Base-by-base conservation (phyloP, 306 rosid genomes). In the Malus sieversii region DNA sequence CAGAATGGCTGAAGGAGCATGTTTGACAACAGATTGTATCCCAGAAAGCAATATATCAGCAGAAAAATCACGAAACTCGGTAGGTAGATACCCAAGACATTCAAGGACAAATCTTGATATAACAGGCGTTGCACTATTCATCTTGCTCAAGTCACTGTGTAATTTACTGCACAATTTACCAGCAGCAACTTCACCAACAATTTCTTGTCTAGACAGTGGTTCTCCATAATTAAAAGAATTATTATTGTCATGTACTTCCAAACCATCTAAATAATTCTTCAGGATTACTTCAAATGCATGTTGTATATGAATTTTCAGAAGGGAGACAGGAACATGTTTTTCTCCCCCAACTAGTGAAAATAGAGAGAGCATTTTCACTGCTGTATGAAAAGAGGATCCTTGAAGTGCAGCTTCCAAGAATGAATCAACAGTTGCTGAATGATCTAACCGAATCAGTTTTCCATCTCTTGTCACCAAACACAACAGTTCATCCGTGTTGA, bases 381-480 rank as follows among this genome's bases (percentile, higher is more conserved):
- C 97, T 52, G 97, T 90, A 75, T 59, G 88, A 79, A 92, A 92
- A 80, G 97, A 74, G 58, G 90, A 88, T 79, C 93, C 96, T 77
- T 86, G 85, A 81, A 87, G 81, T 73, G 93, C 95, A 82, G 97
- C 96, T 77, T 87, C 87, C 77, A 89, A 83, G 83, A 92, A 94
- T n/a, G 96, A 88, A 75, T 92, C 93, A 29, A 78, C 62, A 72
- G 96, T 85, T 64, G 96, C 95, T 68, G 87, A 85, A 76, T 84
- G 93, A 83, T 94, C 96, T 66, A 94, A 76, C 32, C 97, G 88
- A 71, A 94, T 52, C 58, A 87, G 95, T 76, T 86, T 87, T 51
- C 96, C 98, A 86, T 87, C 92, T 74, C 78, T 88, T 33, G 98
- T 84, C 82, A 92, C 91, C 84, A 94, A 81, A 83, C 97, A 92